Evolutionary conservation across 352 stramenopile species (phyloP).

Genomic region (Aphanomyces invadans): DNA sequence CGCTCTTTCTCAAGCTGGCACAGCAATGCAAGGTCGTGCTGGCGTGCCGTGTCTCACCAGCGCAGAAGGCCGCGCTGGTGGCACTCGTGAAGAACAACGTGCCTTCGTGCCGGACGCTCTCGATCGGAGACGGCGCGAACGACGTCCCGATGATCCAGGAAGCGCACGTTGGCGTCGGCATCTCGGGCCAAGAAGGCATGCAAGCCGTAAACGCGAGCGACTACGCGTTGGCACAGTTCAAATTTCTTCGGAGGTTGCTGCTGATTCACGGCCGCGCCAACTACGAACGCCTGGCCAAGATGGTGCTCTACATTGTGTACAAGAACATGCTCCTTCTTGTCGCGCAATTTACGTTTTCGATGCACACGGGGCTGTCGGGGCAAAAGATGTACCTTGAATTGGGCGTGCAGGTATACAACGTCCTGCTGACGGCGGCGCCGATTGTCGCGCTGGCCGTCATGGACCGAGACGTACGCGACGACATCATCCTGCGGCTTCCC

Average conservation of each 20-base stretch:
- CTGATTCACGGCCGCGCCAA: constrained; percentile 89
- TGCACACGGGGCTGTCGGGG: constrained; percentile 63
- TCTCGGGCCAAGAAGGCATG: constrained; percentile 86
- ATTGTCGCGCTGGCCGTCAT: constrained; percentile 62
- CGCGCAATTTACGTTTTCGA: constrained; percentile 69
- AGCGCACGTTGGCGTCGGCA: constrained; percentile 90
- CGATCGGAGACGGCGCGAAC: constrained; percentile 92
- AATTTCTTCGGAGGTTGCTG: constrained; percentile 86
- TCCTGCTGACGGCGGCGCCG: constrained; percentile 57
- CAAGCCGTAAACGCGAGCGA: constrained; percentile 91
- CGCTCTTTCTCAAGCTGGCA: constrained; percentile 50
- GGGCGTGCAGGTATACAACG: constrained; percentile 75
- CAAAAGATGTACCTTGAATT: constrained; percentile 81
- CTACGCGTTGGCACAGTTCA: constrained; percentile 92
- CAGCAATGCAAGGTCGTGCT: constrained; percentile 85
- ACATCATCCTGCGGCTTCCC: constrained; percentile 55
- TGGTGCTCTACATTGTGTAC: constrained; percentile 92
- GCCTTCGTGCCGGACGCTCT: constrained; percentile 38
- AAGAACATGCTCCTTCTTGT: constrained; percentile 85
- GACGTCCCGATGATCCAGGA: constrained; percentile 95
- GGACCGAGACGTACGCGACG: constrained; percentile 63
- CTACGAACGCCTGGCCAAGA: constrained; percentile 82
- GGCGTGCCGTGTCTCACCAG: constrained; percentile 75
- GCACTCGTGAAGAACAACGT: constrained; percentile 71
- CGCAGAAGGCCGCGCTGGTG: constrained; percentile 83